Conservation (phyloP, 78 protist genomes). For the Dictyostelium intermedium region DNA sequence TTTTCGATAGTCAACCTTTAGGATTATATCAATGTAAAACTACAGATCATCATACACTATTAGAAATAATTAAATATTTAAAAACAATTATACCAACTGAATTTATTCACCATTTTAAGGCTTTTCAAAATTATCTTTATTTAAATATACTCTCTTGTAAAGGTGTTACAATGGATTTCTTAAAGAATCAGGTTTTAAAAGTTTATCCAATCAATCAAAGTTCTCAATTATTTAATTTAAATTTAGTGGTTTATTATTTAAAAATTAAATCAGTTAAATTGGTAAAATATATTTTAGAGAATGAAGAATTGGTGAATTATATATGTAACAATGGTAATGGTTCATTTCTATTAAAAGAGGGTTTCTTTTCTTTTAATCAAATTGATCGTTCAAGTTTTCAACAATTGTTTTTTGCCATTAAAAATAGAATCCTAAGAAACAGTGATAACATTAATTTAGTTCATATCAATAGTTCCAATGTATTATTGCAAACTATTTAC, state of each 20-base stretch:
- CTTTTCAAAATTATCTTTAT: neutral
- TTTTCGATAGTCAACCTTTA: neutral
- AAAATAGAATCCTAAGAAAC: neutral
- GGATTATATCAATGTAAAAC: neutral
- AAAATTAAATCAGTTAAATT: neutral
- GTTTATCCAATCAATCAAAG: neutral
- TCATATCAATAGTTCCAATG: neutral
- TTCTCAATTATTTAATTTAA: neutral
- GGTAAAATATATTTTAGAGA: neutral
- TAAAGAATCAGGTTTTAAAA: neutral
- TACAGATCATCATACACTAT: neutral
- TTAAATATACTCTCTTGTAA: neutral
- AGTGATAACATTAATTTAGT: neutral
- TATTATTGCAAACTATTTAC: neutral
- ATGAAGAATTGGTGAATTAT: neutral
- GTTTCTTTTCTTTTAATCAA: neutral
- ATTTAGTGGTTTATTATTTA: neutral
- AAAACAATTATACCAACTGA: neutral
- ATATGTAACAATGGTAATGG: neutral
- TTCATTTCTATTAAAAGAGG: neutral
- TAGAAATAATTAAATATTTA: neutral
- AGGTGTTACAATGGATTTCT: neutral
- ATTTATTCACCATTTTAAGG: neutral
- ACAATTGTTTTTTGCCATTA: neutral
- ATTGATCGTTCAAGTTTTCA: neutral